Evolutionary conservation across 495 filamentous ascomycete species (phyloP).

Genomic region (Xylaria nigripes): DNA sequence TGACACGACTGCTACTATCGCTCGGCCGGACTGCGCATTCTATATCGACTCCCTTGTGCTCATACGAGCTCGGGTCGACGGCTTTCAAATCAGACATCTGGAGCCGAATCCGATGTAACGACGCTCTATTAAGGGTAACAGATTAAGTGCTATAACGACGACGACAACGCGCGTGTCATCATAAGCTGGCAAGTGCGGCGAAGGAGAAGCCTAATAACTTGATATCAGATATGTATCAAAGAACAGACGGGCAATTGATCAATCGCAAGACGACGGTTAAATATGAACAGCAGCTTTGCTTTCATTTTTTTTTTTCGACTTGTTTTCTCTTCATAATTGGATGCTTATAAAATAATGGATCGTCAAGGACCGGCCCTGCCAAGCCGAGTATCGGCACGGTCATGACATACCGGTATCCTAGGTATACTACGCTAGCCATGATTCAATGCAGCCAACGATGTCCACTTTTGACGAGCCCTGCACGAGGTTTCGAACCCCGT

Average conservation of each 20-base stretch:
- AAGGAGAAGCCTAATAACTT: not conserved
- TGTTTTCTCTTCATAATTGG: not conserved
- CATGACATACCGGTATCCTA: not conserved
- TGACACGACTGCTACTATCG: not conserved
- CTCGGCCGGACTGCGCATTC: not conserved
- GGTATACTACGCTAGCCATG: too few species aligned
- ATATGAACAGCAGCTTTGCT: too few species aligned
- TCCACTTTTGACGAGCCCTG: too few species aligned
- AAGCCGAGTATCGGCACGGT: not conserved
- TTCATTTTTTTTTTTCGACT: too few species aligned
- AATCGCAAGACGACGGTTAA: not conserved
- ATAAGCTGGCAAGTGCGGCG: not conserved
- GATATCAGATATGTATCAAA: not conserved
- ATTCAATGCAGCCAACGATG: too few species aligned
- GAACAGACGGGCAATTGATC: not conserved
- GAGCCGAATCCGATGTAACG: too few species aligned
- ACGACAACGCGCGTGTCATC: conserved; percentile 1
- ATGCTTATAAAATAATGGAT: not conserved
- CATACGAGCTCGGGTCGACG: not conserved
- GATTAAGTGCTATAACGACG: not conserved
- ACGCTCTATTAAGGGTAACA: not conserved
- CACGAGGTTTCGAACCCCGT: too few species aligned
- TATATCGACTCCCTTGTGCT: not conserved
- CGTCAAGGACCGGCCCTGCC: not conserved
- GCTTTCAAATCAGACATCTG: conserved; percentile 1